A percentile compares a stretch with the other conserved stretches of the same genome.
phyloP scores from a whole-genome alignment of 164 flowering plant genomes.

The Nelumbo lutea region DNA sequence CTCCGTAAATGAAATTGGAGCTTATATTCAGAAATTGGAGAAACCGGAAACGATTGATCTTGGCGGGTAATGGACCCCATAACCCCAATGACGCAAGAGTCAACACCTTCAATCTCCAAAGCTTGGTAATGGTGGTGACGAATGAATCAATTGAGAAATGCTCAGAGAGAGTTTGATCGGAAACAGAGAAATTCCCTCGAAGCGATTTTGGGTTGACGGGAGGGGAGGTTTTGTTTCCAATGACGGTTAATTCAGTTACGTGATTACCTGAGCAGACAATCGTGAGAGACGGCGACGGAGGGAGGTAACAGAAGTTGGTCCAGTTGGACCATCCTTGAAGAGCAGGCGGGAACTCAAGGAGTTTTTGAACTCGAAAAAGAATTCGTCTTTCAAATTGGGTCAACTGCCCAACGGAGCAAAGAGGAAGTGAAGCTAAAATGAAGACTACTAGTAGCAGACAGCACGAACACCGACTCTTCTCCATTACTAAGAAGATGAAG shows the following conservation, averaged over 20 bases:
- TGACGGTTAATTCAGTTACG: conserved; percentile 53
- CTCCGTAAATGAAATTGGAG: conserved; percentile 65
- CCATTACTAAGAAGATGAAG: neutral
- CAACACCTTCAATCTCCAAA: conserved; percentile 46
- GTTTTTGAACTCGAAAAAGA: conserved; percentile 47
- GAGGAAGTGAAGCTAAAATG: conserved; percentile 16
- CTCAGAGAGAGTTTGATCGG: conserved; percentile 34
- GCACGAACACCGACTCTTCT: conserved; percentile 6
- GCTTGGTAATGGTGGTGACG: conserved; percentile 66
- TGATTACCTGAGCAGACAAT: conserved; percentile 49
- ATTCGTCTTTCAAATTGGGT: conserved; percentile 35
- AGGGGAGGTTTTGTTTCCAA: conserved; percentile 49
- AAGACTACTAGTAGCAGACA: conserved; percentile 11
- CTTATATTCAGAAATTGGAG: conserved; percentile 65
- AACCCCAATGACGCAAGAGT: conserved; percentile 72
- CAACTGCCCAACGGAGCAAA: conserved; percentile 37
- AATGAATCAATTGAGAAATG: conserved; percentile 61
- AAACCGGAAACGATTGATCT: conserved; percentile 42
- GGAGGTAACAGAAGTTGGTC: conserved; percentile 67
- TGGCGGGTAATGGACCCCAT: conserved; percentile 74
- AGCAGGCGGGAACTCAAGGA: conserved; percentile 61
- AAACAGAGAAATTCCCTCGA: conserved; percentile 17
- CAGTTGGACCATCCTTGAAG: conserved; percentile 59
- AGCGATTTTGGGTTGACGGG: conserved; percentile 15
- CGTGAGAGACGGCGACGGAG: conserved; percentile 43